Base-by-base conservation (phyloP, 164 flowering plant genomes). In the Amborella trichopoda region DNA sequence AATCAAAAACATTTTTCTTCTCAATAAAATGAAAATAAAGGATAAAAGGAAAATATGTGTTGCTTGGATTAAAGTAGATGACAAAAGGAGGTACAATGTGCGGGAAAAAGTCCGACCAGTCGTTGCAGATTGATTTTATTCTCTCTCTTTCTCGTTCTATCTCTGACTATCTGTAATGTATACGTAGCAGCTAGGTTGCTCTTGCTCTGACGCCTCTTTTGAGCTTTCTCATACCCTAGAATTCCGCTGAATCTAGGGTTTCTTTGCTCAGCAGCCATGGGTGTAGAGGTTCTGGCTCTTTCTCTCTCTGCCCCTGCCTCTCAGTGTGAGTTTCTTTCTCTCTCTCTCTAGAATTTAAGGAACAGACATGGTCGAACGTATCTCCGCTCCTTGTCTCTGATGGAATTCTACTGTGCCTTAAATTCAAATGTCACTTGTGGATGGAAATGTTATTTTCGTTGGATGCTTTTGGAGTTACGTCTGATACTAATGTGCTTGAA, bases 251-350 rank as follows among this genome's bases (percentile, higher is more conserved):
- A n/a, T n/a, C n/a, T n/a, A n/a, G n/a, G n/a, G n/a, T n/a, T n/a
- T n/a, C n/a, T n/a, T n/a, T n/a, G n/a, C n/a, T n/a, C n/a, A n/a
- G 20, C 11, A 21, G 23, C 6, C 23, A 56, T 56, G 61, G 61
- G 53, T 22, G 50, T 56, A 14, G 61, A 56, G 37, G 49, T 56
- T 25, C 54, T 49, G 4, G 43, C 61, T 34, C 54, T 56, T 27
- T 34, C 54, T 13, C 54, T 56, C 16, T 44, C 61, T 3, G 49
- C 61, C 22, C 54, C 61, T 6, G 44, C 61, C 10, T 49, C 54
- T 4, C 61, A 56, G 21, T 56, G 61, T 56, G 37, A 33, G 40
- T n/a, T 14, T 5, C 13, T 17, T 11, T 34, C n/a, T 28, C 24
- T 37, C 3, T 26, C 5, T 12, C 2, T 3, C 25, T 18, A 36